A percentile compares a stretch with the other conserved stretches of the same genome.
These are phyloP conservation scores for Xylaria arbuscula DNA, from an alignment of 2,329 filamentous ascomycete genomes.

Conservation along the genomic window DNA sequence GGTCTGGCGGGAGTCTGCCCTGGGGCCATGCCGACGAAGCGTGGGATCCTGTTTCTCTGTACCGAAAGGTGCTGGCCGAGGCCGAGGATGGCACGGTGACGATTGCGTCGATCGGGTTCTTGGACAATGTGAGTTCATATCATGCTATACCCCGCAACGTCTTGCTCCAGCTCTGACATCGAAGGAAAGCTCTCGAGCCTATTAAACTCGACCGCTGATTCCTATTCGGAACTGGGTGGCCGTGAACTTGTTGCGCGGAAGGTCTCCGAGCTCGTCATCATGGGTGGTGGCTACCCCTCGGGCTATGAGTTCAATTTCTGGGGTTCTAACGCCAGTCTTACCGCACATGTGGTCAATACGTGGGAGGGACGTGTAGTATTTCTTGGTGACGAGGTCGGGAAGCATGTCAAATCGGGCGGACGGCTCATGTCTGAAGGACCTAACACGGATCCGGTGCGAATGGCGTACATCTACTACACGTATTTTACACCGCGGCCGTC, in stretches of 20 bases:
- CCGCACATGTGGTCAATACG: constrained; percentile 58
- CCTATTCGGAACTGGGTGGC: constrained; percentile 54
- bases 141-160: constrained; percentile 24
- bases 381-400: constrained; percentile 58
- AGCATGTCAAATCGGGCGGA: constrained; percentile 55
- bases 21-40: constrained; percentile 52
- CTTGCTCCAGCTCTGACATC: background rate
- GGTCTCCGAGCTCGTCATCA: constrained; percentile 61
- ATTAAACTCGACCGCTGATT: constrained; percentile 58
- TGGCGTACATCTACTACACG: constrained; percentile 56
- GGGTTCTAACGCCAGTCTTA: constrained; percentile 52
- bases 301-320: constrained; percentile 63
- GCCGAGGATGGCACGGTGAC: constrained; percentile 57
- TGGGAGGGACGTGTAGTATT: constrained; percentile 58
- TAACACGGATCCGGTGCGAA: constrained; percentile 51
- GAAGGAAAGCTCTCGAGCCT: constrained; percentile 55
- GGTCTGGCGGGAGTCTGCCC: constrained; percentile 49
- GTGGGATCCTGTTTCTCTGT: constrained; percentile 57
- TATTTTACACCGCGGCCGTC: constrained; percentile 51
- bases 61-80: constrained; percentile 56
- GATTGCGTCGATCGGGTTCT: constrained; percentile 59
- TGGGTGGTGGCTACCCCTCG: constrained; percentile 63
- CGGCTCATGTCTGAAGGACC: constrained; percentile 44
- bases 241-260: constrained; percentile 56
- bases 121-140: constrained; percentile 52